phyloP scores from a whole-genome alignment of 805 yeast species.

The Candida mattraensis region DNA sequence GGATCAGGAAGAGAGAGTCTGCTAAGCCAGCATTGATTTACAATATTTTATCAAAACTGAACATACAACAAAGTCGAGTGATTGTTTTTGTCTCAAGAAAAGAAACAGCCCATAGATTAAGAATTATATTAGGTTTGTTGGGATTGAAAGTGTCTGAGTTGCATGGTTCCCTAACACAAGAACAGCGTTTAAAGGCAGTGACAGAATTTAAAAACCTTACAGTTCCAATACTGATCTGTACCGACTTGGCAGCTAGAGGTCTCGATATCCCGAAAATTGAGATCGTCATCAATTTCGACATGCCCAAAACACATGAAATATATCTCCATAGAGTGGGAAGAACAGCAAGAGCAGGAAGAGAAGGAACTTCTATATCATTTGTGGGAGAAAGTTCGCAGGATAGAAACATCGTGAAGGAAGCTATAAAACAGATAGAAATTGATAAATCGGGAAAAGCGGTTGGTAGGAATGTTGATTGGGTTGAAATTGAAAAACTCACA shows the following conservation, averaged over 20 bases:
- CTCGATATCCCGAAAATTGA: constrained; percentile 98
- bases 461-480: constrained; percentile 94
- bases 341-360: constrained; percentile 98
- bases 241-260: constrained; percentile 99
- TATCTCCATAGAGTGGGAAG: constrained; percentile 98
- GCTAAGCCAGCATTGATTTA: constrained; percentile 81
- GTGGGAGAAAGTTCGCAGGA: constrained; percentile 92
- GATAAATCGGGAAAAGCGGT: constrained; percentile 58
- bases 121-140: constrained; percentile 71
- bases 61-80: constrained; percentile 64
- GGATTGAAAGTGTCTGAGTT: constrained; percentile 79
- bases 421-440: constrained; percentile 66
- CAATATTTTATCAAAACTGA: constrained; percentile 66
- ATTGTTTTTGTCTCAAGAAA: constrained; percentile 92
- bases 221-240: constrained; percentile 89
- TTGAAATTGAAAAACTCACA: constrained; percentile 68
- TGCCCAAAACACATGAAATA: constrained; percentile 90
- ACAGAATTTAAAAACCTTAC: constrained; percentile 77
- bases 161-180: constrained; percentile 85
- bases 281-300: constrained; percentile 89
- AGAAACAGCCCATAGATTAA: constrained; percentile 82
- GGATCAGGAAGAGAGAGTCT: constrained; percentile 86
- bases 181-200: constrained; percentile 86
- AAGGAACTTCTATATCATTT: constrained; percentile 88
- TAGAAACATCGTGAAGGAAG: constrained; percentile 86